Conservation (phyloP, 345 rosid species). For the rapeseed (Brassica napus) region DNA sequence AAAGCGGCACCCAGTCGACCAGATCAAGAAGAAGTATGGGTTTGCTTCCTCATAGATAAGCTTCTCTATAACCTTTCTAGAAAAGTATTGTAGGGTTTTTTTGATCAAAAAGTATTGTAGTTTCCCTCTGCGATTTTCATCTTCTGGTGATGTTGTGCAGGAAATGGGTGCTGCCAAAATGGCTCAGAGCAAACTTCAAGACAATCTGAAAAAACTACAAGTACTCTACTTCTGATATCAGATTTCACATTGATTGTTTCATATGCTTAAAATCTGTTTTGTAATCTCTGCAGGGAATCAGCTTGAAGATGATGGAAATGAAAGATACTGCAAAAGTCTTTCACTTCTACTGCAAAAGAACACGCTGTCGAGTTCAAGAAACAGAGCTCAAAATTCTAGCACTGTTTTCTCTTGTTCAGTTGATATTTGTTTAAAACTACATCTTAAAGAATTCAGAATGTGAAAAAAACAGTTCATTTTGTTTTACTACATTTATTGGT, state of each 20-base stretch:
- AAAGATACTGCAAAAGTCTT: slow-evolving; percentile 76
- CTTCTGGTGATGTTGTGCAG: slow-evolving; percentile 39
- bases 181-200: slow-evolving; percentile 86
- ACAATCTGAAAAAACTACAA: slow-evolving; percentile 74
- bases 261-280: not conserved
- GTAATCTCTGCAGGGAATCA: slow-evolving; percentile 62
- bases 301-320: slow-evolving; percentile 70
- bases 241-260: not conserved
- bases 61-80: slow-evolving; percentile 1
- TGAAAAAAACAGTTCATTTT: not conserved
- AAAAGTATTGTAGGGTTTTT: not conserved
- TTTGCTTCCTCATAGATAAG: slow-evolving; percentile 66
- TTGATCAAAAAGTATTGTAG: not conserved
- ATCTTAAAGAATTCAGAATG: not conserved
- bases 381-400: slow-evolving; percentile 38
- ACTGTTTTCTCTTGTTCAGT: not conserved
- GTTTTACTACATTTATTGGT: not conserved
- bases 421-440: not conserved
- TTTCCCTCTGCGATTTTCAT: not conserved
- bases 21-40: slow-evolving; percentile 88
- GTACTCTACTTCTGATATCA: slow-evolving; percentile 37
- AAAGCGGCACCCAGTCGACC: slow-evolving; percentile 58
- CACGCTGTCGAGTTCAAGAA: slow-evolving; percentile 60
- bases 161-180: slow-evolving; percentile 70
- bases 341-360: slow-evolving; percentile 84